Evolutionary conservation across 306 rosid genomes (phyloP), one percentile per base, ranked within the genome.

Genomic region (Cajanus cajan): DNA sequence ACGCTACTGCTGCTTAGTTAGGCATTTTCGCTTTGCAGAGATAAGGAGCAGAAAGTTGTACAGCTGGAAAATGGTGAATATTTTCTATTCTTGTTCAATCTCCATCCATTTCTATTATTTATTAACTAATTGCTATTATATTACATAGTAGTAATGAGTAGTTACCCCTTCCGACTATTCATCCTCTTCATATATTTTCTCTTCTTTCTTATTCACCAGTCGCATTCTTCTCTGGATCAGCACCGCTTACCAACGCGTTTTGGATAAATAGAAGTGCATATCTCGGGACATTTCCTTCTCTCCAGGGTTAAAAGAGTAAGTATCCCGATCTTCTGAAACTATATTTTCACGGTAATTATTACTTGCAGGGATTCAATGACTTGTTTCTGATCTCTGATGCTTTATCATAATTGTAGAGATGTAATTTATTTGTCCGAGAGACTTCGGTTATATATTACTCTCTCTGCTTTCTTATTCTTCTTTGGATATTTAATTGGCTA

Each of bases 1-100:
- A 59, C 80, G 71, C 73, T 80, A 39, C 68, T 76, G 87, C 89
- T 81, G 89, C 83, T 77, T 77, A 78, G 83, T 86, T 84, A 82
- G 86, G 85, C 86, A 81, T 84, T 79, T 76, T 71, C 77, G 77
- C 90, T 88, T 86, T 88, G 88, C 97, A 85, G 90, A 85, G 90
- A 84, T 68, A 12, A 73, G 44, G 80, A 62, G 62, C 81, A 76
- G 86, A 86, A 86, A 75, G 75, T 74, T 77, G 79, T 83, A 74
- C 85, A 82, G 81, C 85, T 85, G 82, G 84, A 68, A 81, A 76
- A 79, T 78, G 85, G 88, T 79, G 21, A 37, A 2, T 10, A 16
- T 41, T 37, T 68, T 61, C 9, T 62, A 8, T 76, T 67, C 40
- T 50, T 18, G 61, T 74, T 78, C 40, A 28, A 48, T 13, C 14